Base-by-base conservation (phyloP, 2,329 filamentous ascomycete genomes). In the Sporothrix variecibatus region DNA sequence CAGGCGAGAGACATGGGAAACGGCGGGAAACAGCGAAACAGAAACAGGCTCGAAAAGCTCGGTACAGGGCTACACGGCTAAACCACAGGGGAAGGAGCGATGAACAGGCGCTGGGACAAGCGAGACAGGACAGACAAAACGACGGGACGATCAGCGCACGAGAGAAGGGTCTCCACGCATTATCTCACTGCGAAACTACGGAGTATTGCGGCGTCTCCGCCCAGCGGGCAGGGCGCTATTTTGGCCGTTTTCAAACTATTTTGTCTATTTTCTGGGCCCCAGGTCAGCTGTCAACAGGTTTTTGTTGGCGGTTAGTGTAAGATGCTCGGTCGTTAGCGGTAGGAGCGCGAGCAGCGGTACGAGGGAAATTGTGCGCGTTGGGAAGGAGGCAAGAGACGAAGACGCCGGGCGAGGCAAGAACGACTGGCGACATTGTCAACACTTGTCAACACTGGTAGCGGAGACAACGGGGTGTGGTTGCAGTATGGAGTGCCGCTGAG, bases 261-360 rank as follows among this genome's bases (percentile, higher is more conserved):
- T 40, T 23, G 58, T 38, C 58, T 40, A 64, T 67, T 28, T 62
- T 28, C 69, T 64, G 51, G 38, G 26, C 56, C n/a, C 53, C 26
- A 38, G 28, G 40, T 51, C 70, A 15, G 56, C 40, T 64, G 70
- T 26, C 70, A 64, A 64, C 70, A 28, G 56, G 70, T 72, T 72
- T 73, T 62, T 73, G 72, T 73, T 71, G 72, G 72, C 72, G 53
- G 72, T 73, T 73, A 56, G 72, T 71, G 72, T 40, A 58, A 26
- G 46, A 67, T 46, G 11, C 23, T 56, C 20, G 49, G 43, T 40
- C 34, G 49, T 71, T 53, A 71, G 51, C 68, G 49, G 68, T 31
- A 23, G 51, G 28, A 43, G 67, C 46, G 62, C 62, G 12, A 70
- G 49, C 51, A 71, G 68, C 68, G 51, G 68, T 46, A 56, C 40